These are phyloP conservation scores for Candida nemodendra DNA, from an alignment of 805 yeast species.

Conservation along the genomic window DNA sequence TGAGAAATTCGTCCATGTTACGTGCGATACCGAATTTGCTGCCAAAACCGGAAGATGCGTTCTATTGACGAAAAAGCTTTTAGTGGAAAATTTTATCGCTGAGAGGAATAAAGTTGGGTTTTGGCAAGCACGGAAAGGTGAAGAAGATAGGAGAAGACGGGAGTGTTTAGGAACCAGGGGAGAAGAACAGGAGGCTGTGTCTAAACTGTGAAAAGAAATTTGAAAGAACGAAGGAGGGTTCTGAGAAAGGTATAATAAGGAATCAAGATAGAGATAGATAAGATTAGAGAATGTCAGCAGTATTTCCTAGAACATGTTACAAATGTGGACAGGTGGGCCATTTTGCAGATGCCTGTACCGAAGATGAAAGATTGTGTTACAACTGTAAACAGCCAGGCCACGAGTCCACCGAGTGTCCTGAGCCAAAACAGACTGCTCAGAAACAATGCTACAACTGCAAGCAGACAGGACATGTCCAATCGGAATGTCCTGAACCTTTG, in stretches of 20 bases:
- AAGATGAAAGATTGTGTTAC: constrained; percentile 85
- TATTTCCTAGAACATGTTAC: constrained; percentile 70
- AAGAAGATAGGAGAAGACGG: too few species aligned
- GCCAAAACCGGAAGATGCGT: background rate
- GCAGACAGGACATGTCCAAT: constrained; percentile 82
- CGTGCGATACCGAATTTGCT: constrained; percentile 1
- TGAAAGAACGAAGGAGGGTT: background rate
- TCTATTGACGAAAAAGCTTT: background rate
- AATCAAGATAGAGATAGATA: background rate
- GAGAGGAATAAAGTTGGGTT: constrained; percentile 2
- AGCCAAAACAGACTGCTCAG: constrained; percentile 78
- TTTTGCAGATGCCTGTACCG: constrained; percentile 83
- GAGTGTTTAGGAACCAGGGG: too few species aligned
- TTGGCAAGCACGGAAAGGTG: too few species aligned
- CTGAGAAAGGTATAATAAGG: background rate
- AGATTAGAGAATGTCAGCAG: constrained; percentile 24
- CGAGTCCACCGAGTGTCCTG: constrained; percentile 84
- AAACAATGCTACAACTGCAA: constrained; percentile 95
- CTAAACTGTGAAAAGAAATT: too few species aligned
- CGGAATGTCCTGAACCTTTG: constrained; percentile 72
- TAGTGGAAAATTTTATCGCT: constrained; percentile 5
- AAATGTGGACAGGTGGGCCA: constrained; percentile 93
- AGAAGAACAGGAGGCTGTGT: too few species aligned
- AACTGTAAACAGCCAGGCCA: constrained; percentile 90
- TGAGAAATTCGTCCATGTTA: too few species aligned